Conservation (phyloP, 495 filamentous ascomycete genomes). For the Aspergillus hancockii region DNA sequence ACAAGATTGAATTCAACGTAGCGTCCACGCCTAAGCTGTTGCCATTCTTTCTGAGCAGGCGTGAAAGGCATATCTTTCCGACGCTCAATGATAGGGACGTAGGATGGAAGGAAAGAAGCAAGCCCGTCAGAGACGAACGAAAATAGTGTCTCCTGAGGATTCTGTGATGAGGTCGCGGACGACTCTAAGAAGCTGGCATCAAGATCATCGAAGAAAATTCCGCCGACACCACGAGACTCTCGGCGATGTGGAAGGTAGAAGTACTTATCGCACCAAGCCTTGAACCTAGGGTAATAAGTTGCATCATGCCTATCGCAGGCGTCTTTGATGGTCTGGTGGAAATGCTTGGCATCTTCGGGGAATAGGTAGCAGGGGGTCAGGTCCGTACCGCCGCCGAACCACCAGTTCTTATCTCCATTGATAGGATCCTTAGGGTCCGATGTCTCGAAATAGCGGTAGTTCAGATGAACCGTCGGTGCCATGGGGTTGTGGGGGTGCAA, state of each 20-base stretch:
- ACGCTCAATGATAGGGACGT: constrained; percentile 82
- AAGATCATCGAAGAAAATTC: constrained; percentile 98
- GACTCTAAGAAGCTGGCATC: constrained; percentile 63
- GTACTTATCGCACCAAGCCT: constrained; percentile 98
- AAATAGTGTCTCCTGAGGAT: constrained; percentile 88
- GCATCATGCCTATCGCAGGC: constrained; percentile 93
- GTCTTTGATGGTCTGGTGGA: constrained; percentile 90
- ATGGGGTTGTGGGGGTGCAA: constrained; percentile 92
- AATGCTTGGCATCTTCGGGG: constrained; percentile 94
- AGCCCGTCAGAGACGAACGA: constrained; percentile 86
- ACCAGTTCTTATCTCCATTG: constrained; percentile 81
- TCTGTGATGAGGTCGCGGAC: constrained; percentile 56
- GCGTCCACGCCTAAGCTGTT: constrained; percentile 85
- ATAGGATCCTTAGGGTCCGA: constrained; percentile 56
- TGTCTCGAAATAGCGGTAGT: constrained; percentile 99
- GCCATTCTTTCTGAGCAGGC: constrained; percentile 87
- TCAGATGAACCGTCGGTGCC: constrained; percentile 96
- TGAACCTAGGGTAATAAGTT: constrained; percentile 91
- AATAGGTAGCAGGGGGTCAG: constrained; percentile 93
- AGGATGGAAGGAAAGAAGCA: constrained; percentile 85
- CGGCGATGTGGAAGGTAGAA: constrained; percentile 89
- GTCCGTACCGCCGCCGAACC: constrained; percentile 96
- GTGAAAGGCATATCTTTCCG: constrained; percentile 91
- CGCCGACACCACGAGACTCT: constrained; percentile 87
- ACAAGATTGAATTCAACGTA: constrained; percentile 99